Base-by-base conservation (phyloP, 768 basidiomycete genomes). In the Naganishia vaughanmartiniae region DNA sequence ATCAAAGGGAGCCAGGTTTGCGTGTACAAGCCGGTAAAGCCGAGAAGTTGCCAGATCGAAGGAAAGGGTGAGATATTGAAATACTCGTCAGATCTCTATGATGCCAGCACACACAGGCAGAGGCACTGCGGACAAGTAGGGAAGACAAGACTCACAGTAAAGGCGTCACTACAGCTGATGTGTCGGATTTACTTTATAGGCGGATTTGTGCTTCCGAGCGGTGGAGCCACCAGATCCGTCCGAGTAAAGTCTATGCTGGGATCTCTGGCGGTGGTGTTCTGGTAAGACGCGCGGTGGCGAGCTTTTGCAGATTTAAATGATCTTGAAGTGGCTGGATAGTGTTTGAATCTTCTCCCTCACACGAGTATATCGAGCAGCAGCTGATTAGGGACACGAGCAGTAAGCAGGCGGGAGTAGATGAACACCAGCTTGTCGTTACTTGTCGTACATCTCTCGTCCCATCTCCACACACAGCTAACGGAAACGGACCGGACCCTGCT, bases 351-450 rank as follows among this genome's bases (percentile, higher is more conserved):
- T 42, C 39, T 51, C 48, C n/a, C 21, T 51, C n/a, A 21, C 48
- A 3, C 48, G 42, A 9, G 15, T 42, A 15, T 2, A 42, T 15
- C 9, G 14, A 12, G 34, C 34, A 7, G 10, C 42, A 42, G 42
- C 42, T 42, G 42, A 42, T n/a, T 42, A 42, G 42, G 42, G 10
- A 42, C 42, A 42, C 42, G 42, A 42, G 42, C 42, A 42, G 12
- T 51, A 51, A 51, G 48, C n/a, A n/a, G 48, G 48, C 48, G 48
- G n/a, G 48, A 12, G 48, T 51, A 51, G 48, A 51, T 51, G 48
- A 51, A 51, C n/a, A n/a, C n/a, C n/a, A n/a, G n/a, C n/a, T n/a
- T n/a, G n/a, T n/a, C n/a, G n/a, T n/a, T n/a, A 51, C 48, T 15
- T 51, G 10, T 51, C 19, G 48, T n/a, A 51, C 42, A 51, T n/a